Conservation (phyloP, 352 stramenopile genomes). For the Elongisporangium anandrum region DNA sequence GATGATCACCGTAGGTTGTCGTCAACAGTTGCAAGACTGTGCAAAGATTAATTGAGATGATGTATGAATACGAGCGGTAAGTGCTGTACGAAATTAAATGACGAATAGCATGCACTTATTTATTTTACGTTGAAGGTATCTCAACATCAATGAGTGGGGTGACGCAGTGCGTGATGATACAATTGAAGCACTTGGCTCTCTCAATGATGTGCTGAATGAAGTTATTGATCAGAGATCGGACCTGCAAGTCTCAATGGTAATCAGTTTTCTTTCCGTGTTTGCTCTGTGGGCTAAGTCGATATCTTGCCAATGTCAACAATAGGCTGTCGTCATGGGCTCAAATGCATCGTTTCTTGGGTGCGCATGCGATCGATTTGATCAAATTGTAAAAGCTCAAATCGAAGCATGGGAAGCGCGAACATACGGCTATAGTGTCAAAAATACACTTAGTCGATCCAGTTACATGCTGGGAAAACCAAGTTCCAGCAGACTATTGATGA, state of each 20-base stretch:
- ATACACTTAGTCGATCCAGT: conserved; percentile 28
- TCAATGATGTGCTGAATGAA: conserved; percentile 75
- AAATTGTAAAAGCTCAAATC: conserved; percentile 59
- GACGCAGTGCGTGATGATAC: conserved; percentile 71
- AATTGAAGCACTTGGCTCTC: conserved; percentile 61
- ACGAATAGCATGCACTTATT: not conserved
- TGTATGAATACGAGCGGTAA: conserved; percentile 77
- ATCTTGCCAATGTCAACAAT: too few species aligned
- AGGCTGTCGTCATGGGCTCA: conserved; percentile 69
- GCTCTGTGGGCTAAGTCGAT: not conserved
- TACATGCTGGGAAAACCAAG: conserved; percentile 32
- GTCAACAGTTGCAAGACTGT: conserved; percentile 59
- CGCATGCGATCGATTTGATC: conserved; percentile 62
- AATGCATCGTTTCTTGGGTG: conserved; percentile 69
- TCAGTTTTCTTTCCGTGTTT: not conserved
- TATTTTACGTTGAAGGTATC: conserved; percentile 20
- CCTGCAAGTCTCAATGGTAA: conserved; percentile 72
- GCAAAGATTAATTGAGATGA: conserved; percentile 58
- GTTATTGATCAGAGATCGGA: conserved; percentile 70
- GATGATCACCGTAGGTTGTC: conserved; percentile 31
- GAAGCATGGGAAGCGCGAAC: conserved; percentile 65
- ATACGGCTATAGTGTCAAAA: conserved; percentile 68
- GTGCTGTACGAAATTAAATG: not conserved
- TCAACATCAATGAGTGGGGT: conserved; percentile 80
- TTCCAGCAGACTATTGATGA: conserved; percentile 43